Conservation (phyloP, 441 rosid species). For the Pelargonium myrrhifolium region DNA sequence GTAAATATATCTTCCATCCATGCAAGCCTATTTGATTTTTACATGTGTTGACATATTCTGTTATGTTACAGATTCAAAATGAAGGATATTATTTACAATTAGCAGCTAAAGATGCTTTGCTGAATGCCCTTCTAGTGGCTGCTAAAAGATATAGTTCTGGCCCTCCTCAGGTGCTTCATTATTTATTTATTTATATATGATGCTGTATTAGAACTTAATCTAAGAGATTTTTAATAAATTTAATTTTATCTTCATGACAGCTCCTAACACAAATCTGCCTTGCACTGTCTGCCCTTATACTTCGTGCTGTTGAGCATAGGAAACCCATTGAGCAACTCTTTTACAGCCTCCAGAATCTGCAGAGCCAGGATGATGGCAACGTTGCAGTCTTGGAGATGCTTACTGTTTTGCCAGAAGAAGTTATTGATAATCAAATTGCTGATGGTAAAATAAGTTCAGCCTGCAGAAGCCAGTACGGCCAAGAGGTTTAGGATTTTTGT, state of each 20-base stretch:
- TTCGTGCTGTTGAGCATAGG: conserved; percentile 62
- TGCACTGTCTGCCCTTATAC: conserved; percentile 78
- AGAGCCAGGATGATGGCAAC: conserved; percentile 68
- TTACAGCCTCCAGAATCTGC: conserved; percentile 73
- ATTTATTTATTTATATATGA: not conserved
- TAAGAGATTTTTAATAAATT: conserved; percentile 4
- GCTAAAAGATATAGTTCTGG: conserved; percentile 82
- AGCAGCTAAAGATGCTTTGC: conserved; percentile 68
- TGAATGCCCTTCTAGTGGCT: conserved; percentile 75
- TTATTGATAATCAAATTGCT: conserved; percentile 53
- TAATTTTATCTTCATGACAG: conserved; percentile 40
- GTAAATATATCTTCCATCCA: too few species aligned
- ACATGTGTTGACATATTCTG: not conserved
- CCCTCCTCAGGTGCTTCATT: conserved; percentile 76
- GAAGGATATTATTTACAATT: conserved; percentile 73
- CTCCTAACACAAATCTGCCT: conserved; percentile 92
- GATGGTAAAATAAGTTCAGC: conserved; percentile 45
- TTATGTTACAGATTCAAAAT: conserved; percentile 64
- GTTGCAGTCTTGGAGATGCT: conserved; percentile 89
- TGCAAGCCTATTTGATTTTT: too few species aligned
- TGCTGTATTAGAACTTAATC: not conserved
- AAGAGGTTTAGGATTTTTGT: conserved; percentile 50
- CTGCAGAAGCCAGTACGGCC: conserved; percentile 58
- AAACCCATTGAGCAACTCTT: conserved; percentile 83
- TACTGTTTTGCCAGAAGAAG: conserved; percentile 93